Conservation (phyloP, 352 stramenopile genomes). For the Phytophthora melonis region DNA sequence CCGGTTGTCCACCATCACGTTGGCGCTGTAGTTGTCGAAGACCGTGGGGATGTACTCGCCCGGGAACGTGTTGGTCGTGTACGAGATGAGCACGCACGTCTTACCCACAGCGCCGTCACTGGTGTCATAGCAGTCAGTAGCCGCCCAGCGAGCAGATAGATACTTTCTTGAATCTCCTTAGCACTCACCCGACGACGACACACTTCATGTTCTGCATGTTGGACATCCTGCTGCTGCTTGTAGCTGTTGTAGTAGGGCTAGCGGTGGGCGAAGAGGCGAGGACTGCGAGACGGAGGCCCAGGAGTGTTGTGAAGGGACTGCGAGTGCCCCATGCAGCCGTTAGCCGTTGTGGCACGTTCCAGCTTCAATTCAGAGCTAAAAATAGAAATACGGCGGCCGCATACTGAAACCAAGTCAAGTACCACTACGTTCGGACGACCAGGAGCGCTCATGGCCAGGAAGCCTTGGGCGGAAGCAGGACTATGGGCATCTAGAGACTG, state of each 20-base stretch:
- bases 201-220: slow-evolving; percentile 97
- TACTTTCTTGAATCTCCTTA: neutral
- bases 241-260: too few species aligned
- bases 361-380: slow-evolving; percentile 51
- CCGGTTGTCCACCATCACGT: slow-evolving; percentile 94
- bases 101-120: slow-evolving; percentile 97
- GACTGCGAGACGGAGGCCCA: slow-evolving; percentile 16
- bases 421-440: slow-evolving; percentile 27
- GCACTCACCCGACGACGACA: slow-evolving; percentile 87
- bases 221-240: slow-evolving; percentile 24
- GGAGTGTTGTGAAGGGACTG: slow-evolving; percentile 35
- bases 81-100: slow-evolving; percentile 97
- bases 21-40: slow-evolving; percentile 95
- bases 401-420: slow-evolving; percentile 38
- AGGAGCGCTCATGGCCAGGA: slow-evolving; percentile 13
- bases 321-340: slow-evolving; percentile 7
- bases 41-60: slow-evolving; percentile 97
- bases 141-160: slow-evolving; percentile 1
- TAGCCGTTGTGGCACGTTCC: slow-evolving; percentile 44
- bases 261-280: neutral
- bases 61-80: slow-evolving; percentile 97
- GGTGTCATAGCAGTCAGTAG: slow-evolving; percentile 6
- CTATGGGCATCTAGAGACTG: neutral
- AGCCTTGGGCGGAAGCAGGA: neutral
- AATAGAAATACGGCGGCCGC: slow-evolving; percentile 26